Base-by-base conservation (phyloP, 805 yeast genomes). In the Candida sonorensis region DNA sequence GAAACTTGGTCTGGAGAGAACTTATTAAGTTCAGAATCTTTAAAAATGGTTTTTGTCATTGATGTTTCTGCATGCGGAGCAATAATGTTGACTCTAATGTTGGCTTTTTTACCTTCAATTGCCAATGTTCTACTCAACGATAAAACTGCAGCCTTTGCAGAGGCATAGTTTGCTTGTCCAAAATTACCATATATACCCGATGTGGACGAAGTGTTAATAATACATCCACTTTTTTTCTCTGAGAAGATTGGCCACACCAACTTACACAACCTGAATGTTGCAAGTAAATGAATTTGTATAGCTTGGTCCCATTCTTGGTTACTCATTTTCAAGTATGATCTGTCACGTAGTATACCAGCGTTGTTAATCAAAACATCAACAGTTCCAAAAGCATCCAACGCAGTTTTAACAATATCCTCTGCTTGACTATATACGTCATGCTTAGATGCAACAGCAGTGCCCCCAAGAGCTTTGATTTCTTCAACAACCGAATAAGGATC, bases 31-130 rank as follows among this genome's bases (percentile, higher is more conserved):
- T 90, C 94, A 40, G 75, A 77, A 29, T 78, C 80, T 29, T 76
- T 72, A 63, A 90, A 83, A 29, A 90, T 78, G 5, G 95, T 82
- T 51, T 75, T 73, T 18, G 98, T 90, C 98, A 90, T 90, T 36
- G 94, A 88, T 27, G 98, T 90, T 53, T 90, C 97, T 18, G 97
- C 97, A 57, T 90, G 96, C 33, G 98, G 98, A 17, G 98, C 97
- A 56, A 87, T 78, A 23, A 77, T 74, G 54, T 88, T 84, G 36
- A 77, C 88, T 50, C 69, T 67, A 46, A 90, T 86, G 53, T 80
- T 76, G 50, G 66, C 55, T 58, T 75, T 85, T 38, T 77, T 77
- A 51, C 98, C 98, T 65, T 90, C 98, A 44, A 84, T 69, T 18
- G 97, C 96, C 42, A 86, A 60, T 26, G 97, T 81, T 59, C 74